These are phyloP conservation scores for Piper longum DNA, from an alignment of 164 flowering plant genomes.

Conservation along the genomic window DNA sequence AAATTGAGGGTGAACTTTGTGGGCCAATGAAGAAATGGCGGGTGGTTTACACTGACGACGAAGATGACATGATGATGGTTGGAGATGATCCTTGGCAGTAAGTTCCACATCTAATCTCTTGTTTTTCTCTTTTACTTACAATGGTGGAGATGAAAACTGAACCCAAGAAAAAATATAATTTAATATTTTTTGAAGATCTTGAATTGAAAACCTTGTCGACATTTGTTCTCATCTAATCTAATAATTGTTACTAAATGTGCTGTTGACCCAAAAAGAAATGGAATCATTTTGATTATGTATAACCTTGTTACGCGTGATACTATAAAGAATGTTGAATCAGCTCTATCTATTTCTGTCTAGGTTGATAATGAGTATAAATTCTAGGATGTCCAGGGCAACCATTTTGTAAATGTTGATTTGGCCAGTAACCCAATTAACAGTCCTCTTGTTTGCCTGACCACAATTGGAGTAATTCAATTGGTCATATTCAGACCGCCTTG, in stretches of 20 bases:
- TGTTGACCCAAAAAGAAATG: neutral
- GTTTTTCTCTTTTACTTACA: neutral
- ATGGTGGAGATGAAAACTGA: too few species aligned
- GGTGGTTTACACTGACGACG: constrained; percentile 83
- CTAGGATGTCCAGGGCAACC: neutral
- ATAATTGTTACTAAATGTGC: neutral
- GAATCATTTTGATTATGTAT: neutral
- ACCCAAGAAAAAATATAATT: too few species aligned
- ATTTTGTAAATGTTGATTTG: neutral
- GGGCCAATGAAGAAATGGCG: constrained; percentile 66
- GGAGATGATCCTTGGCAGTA: constrained; percentile 98
- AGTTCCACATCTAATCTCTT: constrained; percentile 12
- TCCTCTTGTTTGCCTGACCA: neutral
- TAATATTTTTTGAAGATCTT: too few species aligned
- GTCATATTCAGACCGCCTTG: neutral
- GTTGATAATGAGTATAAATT: too few species aligned
- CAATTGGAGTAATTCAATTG: neutral
- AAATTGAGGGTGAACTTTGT: constrained; percentile 66
- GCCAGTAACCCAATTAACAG: neutral
- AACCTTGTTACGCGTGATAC: too few species aligned
- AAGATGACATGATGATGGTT: constrained; percentile 94
- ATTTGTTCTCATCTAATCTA: too few species aligned
- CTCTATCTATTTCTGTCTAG: too few species aligned
- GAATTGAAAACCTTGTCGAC: too few species aligned
- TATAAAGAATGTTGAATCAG: too few species aligned